Evolutionary conservation across 139 green algal genomes (phyloP), one percentile per base, ranked within the genome.

Genomic region (Eudorina sp.): DNA sequence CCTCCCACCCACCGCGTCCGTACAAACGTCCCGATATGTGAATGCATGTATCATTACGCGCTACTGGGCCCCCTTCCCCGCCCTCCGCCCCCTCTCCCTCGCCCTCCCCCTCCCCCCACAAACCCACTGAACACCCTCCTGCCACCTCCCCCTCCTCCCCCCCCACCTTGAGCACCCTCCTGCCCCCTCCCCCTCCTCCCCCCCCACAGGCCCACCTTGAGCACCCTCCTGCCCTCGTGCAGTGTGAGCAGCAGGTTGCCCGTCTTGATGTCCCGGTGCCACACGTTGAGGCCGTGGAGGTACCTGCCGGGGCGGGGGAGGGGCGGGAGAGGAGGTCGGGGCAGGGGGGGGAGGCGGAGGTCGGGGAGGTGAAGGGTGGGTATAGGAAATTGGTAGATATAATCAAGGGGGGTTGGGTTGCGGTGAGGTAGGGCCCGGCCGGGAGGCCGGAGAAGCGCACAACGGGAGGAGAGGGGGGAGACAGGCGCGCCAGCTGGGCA

Each of bases 261-360:
- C 27, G 89, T 95, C 92, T 99, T 99, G 68, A 99, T 90, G 93
- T 99, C 97, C 0, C 97, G 83, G 88, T 98, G 96, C 95, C 95
- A 97, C n/a, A 99, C 95, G 53, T 95, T 90, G 66, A 93, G 89
- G 21, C 84, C 84, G 89, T 99, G 97, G 29, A 99, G 90, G 92
- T 97, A 98, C 45, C 80, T 93, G 88, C 60, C 40, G 70, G 89
- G 51, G 9, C 3, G 31, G 51, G 11, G 43, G 43, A 38, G 25
- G 25, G 64, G 29, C n/a, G n/a, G n/a, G n/a, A n/a, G n/a, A n/a
- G n/a, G n/a, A n/a, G n/a, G n/a, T n/a, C n/a, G n/a, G n/a, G n/a
- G n/a, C n/a, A n/a, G n/a, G n/a, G n/a, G n/a, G n/a, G n/a, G n/a
- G n/a, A n/a, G n/a, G n/a, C n/a, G n/a, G n/a, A n/a, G n/a, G n/a